Percentiles rank a stretch among this genome's conserved stretches.
phyloP scores from a whole-genome alignment of 2,329 filamentous ascomycete species.

The Nothophaeocryptopus gaeumannii region DNA sequence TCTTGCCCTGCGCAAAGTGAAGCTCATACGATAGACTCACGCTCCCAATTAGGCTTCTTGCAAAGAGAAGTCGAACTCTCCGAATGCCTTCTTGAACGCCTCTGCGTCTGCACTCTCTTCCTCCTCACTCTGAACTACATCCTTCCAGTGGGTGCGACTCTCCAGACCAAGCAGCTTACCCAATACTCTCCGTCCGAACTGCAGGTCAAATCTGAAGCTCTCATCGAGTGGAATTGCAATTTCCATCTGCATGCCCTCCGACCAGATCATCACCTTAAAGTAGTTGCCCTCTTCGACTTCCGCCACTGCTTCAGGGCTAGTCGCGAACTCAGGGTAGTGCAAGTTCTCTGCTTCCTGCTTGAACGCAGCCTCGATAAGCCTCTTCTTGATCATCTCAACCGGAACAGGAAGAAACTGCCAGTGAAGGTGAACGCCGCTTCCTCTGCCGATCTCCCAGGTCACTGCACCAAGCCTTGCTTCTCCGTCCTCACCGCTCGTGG shows the following conservation, averaged over 20 bases:
- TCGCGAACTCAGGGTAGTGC: conserved; percentile 55
- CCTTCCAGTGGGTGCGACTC: conserved; percentile 75
- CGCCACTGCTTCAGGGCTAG: conserved; percentile 19
- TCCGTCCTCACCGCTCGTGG: conserved; percentile 38
- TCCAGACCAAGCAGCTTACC: conserved; percentile 84
- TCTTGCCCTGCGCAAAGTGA: too few relatives aligned
- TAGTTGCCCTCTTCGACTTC: conserved; percentile 32
- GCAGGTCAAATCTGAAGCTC: conserved; percentile 77
- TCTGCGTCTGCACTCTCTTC: conserved; percentile 78
- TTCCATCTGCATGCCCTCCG: conserved; percentile 54
- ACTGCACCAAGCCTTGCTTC: conserved; percentile 69
- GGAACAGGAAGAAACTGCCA: conserved; percentile 89
- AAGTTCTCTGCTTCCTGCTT: conserved; percentile 80
- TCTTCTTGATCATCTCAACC: conserved; percentile 63
- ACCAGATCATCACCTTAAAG: conserved; percentile 38
- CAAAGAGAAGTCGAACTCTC: conserved; percentile 63
- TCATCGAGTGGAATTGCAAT: conserved; percentile 73
- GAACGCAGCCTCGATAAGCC: conserved; percentile 84
- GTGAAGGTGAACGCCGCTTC: conserved; percentile 78
- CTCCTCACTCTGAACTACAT: conserved; percentile 71
- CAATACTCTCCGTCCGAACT: conserved; percentile 83
- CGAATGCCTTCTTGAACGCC: conserved; percentile 77
- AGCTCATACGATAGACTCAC: too few relatives aligned
- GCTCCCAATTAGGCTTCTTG: too few relatives aligned
- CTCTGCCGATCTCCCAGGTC: conserved; percentile 87